phyloP scores from a whole-genome alignment of 2,329 filamentous ascomycete genomes.

The Colletotrichum eleusines region DNA sequence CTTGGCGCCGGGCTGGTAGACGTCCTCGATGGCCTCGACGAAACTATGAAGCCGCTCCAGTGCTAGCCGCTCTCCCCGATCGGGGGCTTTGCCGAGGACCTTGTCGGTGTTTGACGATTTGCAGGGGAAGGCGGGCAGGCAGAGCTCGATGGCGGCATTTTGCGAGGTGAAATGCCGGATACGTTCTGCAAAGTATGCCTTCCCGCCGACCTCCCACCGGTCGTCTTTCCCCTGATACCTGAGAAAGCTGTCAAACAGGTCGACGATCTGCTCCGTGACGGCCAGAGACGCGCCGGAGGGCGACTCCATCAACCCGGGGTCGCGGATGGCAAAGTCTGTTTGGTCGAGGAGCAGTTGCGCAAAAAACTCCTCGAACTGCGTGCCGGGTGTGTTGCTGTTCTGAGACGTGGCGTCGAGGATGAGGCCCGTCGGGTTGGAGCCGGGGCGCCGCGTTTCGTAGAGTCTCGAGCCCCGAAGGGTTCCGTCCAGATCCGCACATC shows the following conservation, averaged over 20 bases:
- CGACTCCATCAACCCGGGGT: not conserved
- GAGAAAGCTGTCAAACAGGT: conserved; percentile 46
- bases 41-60: conserved; percentile 49
- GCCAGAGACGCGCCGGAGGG: not conserved
- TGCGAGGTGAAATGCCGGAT: conserved; percentile 45
- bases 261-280: conserved; percentile 18
- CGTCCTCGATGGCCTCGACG: conserved; percentile 45
- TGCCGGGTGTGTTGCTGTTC: conserved; percentile 12
- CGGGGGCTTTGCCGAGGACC: conserved; percentile 49
- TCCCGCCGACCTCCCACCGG: conserved; percentile 44
- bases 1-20: conserved; percentile 51
- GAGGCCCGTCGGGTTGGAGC: conserved; percentile 19
- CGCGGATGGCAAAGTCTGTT: conserved; percentile 36
- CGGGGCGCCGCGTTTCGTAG: conserved; percentile 25
- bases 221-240: conserved; percentile 44
- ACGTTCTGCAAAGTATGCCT: conserved; percentile 43
- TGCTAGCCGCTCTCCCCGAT: conserved; percentile 52
- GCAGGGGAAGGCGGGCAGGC: conserved; percentile 55
- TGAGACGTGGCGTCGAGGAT: conserved; percentile 20
- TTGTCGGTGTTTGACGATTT: conserved; percentile 54
- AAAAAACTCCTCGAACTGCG: conserved; percentile 31
- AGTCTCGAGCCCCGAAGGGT: conserved; percentile 16
- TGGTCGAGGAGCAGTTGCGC: conserved; percentile 30
- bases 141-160: conserved; percentile 45
- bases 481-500: conserved; percentile 22